Conservation (phyloP, 192 early-diverging fungal genomes). For the Chytriomyces confervae region DNA sequence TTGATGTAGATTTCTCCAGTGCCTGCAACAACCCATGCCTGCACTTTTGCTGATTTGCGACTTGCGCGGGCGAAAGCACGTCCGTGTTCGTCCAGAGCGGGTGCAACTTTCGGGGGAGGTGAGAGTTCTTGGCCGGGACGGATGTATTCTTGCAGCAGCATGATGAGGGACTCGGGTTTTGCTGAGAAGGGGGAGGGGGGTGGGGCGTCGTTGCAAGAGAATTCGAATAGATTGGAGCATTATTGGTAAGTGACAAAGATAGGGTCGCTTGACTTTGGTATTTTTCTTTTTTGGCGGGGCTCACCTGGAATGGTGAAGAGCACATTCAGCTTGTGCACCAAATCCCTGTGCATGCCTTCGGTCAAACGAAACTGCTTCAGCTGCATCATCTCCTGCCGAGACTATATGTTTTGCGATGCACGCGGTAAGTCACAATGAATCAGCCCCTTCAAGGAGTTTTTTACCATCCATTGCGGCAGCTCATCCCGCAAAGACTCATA, state of each 20-base stretch:
- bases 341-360: constrained; percentile 37
- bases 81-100: constrained; percentile 68
- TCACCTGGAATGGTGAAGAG: constrained; percentile 45
- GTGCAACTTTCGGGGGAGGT: neutral
- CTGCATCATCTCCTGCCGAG: constrained; percentile 38
- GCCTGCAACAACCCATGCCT: constrained; percentile 75
- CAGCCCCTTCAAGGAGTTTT: neutral
- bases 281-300: neutral
- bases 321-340: constrained; percentile 54
- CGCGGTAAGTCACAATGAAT: neutral
- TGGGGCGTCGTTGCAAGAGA: neutral
- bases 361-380: constrained; percentile 39
- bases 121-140: constrained; percentile 38
- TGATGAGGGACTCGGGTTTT: constrained; percentile 16
- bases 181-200: constrained; percentile 7
- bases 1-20: constrained; percentile 73
- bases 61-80: constrained; percentile 77
- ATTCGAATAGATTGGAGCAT: neutral
- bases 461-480: constrained; percentile 31
- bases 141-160: constrained; percentile 38
- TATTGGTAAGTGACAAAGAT: neutral
- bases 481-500: neutral
- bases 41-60: constrained; percentile 81
- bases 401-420: neutral
- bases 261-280: neutral